A percentile compares a stretch with the other conserved stretches of the same genome.
These are phyloP conservation scores for Tripterygium wilfordii DNA, from an alignment of 177 flowering plant species.

Conservation along the genomic window DNA sequence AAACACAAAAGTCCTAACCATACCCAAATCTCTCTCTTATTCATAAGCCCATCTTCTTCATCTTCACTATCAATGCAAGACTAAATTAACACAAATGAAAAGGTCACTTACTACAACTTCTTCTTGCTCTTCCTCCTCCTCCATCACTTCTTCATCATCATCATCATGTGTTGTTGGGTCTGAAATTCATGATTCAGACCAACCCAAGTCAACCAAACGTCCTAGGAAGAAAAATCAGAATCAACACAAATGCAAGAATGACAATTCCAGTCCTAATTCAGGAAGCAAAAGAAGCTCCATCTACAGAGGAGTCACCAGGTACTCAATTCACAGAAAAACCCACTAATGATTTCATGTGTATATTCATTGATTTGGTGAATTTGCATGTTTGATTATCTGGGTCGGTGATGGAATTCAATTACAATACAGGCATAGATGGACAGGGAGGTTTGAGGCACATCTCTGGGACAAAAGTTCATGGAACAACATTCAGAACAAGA, in stretches of 20 bases:
- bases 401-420: neutral
- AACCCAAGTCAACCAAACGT: slow-evolving; percentile 6
- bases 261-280: slow-evolving; percentile 6
- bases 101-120: slow-evolving; percentile 29
- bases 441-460: slow-evolving; percentile 96
- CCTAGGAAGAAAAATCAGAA: slow-evolving; percentile 17
- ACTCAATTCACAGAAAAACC: neutral
- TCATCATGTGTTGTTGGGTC: slow-evolving; percentile 14
- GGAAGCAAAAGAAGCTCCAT: slow-evolving; percentile 70
- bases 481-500: slow-evolving; percentile 81
- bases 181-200: neutral
- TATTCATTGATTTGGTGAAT: neutral
- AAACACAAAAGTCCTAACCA: neutral
- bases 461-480: slow-evolving; percentile 89
- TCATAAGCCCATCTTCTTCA: neutral
- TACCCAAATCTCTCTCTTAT: neutral
- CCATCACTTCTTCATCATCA: slow-evolving; percentile 22
- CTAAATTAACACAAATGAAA: slow-evolving; percentile 17
- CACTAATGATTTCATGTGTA: neutral
- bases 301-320: slow-evolving; percentile 97
- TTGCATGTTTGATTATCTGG: slow-evolving; percentile 15
- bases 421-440: slow-evolving; percentile 91
- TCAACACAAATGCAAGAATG: neutral
- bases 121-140: slow-evolving; percentile 19
- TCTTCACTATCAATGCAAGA: neutral